Evolutionary conservation across 1,139 yeast species (phyloP), one percentile per base, ranked within the genome.

Genomic region (Trichomonascaceae sp.): DNA sequence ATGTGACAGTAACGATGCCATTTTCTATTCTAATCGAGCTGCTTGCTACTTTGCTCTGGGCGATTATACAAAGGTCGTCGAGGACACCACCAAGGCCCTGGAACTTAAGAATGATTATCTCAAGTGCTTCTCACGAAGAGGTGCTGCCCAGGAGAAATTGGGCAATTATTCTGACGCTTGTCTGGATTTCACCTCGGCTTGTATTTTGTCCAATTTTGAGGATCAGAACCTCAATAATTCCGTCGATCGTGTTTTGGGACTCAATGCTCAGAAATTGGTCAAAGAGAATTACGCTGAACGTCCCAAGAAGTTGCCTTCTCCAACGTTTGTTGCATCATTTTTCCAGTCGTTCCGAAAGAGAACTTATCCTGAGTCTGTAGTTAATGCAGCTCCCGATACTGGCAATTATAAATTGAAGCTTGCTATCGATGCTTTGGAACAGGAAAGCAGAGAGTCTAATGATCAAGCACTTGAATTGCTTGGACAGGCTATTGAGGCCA

Each of bases 21-120:
- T 91, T 46, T 93, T 81, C 73, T 91, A 85, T 74, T 89, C 97
- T 58, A 91, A 91, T 76, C 82, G 96, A 73, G 90, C 97, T 24
- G 99, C 99, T 18, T 93, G 97, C 74, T 88, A 87, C 72, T 87
- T 90, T 54, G 88, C 95, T 18, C 76, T 87, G 62, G 81, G 83
- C 57, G 82, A 90, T 60, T 84, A 81, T 67, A 88, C 87, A 63
- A 84, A 88, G 66, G 96, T 90, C 48, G 80, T 95, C 61, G 87
- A 83, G 63, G 96, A 89, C 70, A 85, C 96, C 56, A 82, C 96
- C 32, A 81, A 79, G 60, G 99, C 99, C 43, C 79, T 95, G 64
- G 80, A 82, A 62, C 73, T 91, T 65, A 87, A 90, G 70, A 96
- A 96, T 15, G 93, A 86, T 67, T 93, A 95, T 73, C 77, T 89